Evolutionary conservation across 768 basidiomycete genomes (phyloP).

Genomic region (Hygrocybe punicea): DNA sequence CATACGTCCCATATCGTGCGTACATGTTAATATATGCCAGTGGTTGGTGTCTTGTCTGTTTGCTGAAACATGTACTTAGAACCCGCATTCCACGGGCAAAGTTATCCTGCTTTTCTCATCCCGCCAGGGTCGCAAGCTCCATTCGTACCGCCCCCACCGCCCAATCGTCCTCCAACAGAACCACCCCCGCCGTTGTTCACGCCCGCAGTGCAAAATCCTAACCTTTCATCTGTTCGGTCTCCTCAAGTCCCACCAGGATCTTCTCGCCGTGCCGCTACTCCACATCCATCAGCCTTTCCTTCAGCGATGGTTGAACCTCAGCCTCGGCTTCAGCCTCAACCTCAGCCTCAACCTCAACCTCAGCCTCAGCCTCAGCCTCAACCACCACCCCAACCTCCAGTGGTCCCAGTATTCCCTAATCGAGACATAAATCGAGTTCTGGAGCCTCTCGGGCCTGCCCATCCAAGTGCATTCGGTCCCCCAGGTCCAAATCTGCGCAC

Average conservation of each 20-base stretch:
- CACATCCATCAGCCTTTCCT: not conserved
- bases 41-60: not conserved
- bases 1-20: not conserved
- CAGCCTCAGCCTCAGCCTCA: not conserved
- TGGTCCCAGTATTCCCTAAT: not conserved
- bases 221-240: not conserved
- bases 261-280: not conserved
- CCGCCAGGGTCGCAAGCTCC: not conserved
- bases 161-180: not conserved
- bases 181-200: not conserved
- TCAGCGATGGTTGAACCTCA: not conserved
- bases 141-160: not conserved
- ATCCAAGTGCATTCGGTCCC: slow-evolving; percentile 29
- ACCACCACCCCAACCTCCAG: not conserved
- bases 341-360: not conserved
- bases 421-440: slow-evolving; percentile 17
- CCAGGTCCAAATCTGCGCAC: slow-evolving; percentile 20
- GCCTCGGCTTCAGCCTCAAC: not conserved
- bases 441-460: slow-evolving; percentile 32
- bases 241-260: not conserved
- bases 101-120: not conserved
- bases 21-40: no score
- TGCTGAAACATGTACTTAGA: not conserved
- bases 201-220: not conserved
- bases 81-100: not conserved